Conservation (phyloP, 2,329 filamentous ascomycete species). For the Exophiala aquamarina region DNA sequence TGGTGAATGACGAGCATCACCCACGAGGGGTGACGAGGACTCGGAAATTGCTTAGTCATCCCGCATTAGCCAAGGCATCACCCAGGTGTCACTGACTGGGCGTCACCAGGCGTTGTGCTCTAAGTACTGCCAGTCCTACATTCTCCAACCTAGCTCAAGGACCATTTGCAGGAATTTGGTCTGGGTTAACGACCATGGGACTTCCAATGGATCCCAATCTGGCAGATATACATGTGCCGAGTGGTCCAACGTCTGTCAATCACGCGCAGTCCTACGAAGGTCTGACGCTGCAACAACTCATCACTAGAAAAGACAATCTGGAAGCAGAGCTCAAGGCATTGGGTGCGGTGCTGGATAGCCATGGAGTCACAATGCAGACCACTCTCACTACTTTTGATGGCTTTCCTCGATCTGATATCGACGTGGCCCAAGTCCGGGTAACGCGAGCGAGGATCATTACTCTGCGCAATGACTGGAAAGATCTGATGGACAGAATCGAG, state of each 20-base stretch:
- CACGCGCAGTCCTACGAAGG: constrained; percentile 58
- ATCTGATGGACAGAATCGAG: constrained; percentile 80
- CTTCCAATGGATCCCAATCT: constrained; percentile 56
- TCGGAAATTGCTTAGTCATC: too few species aligned
- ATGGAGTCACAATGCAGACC: constrained; percentile 91
- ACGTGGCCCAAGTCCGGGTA: constrained; percentile 94
- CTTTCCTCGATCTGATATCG: constrained; percentile 88
- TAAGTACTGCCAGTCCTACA: too few species aligned
- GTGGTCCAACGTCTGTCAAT: constrained; percentile 69
- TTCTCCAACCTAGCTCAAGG: too few species aligned
- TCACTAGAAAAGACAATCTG: constrained; percentile 77
- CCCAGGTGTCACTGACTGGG: too few species aligned
- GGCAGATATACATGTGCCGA: constrained; percentile 66
- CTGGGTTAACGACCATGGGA: constrained; percentile 42
- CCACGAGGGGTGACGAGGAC: too few species aligned
- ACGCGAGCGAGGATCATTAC: constrained; percentile 86
- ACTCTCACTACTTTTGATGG: constrained; percentile 83
- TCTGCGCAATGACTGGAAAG: constrained; percentile 90
- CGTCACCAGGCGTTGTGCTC: too few species aligned
- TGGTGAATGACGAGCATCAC: too few species aligned
- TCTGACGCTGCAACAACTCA: constrained; percentile 74
- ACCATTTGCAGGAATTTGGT: too few species aligned
- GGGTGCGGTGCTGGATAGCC: constrained; percentile 72
- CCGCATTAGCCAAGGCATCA: too few species aligned
- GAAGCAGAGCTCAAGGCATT: constrained; percentile 86